Conservation (phyloP, 2,329 filamentous ascomycete species). For the Daldinia sp. region DNA sequence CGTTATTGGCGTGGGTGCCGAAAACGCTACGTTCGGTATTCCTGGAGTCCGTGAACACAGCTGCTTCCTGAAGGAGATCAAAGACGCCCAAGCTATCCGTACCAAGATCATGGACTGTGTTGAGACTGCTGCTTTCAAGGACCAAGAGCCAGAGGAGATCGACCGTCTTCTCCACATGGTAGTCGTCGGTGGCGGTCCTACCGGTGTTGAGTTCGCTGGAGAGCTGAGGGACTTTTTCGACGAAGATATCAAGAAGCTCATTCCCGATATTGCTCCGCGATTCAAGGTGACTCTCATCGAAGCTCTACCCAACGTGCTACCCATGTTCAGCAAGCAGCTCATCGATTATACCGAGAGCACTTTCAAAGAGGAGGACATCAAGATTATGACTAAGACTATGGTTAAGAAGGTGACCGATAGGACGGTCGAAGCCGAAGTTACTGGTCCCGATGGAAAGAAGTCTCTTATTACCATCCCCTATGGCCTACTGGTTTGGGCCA, state of each 20-base stretch:
- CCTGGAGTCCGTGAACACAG: conserved; percentile 94
- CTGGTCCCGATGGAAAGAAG: conserved; percentile 86
- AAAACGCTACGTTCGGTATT: conserved; percentile 98
- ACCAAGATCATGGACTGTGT: conserved; percentile 99
- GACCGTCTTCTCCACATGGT: conserved; percentile 98
- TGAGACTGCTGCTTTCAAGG: conserved; percentile 98
- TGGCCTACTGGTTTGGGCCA: conserved; percentile 97
- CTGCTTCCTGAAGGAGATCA: conserved; percentile 98
- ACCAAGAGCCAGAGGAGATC: conserved; percentile 87
- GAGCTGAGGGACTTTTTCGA: conserved; percentile 99
- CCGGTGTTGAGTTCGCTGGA: conserved; percentile 97
- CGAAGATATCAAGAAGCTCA: conserved; percentile 96
- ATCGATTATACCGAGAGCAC: conserved; percentile 99
- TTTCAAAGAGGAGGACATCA: conserved; percentile 98
- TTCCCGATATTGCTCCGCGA: conserved; percentile 92
- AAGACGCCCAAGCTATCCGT: conserved; percentile 93
- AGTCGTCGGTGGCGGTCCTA: conserved; percentile 91
- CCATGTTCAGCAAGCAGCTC: conserved; percentile 98
- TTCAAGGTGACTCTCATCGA: conserved; percentile 99
- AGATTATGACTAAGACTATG: conserved; percentile 98
- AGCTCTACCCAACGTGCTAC: conserved; percentile 94
- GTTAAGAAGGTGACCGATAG: conserved; percentile 97
- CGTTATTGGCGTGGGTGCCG: conserved; percentile 94
- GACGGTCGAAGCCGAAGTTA: conserved; percentile 89
- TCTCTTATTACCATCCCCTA: conserved; percentile 85